Evolutionary conservation across 148 eudicot genomes (phyloP), one percentile per base, ranked within the genome.

Genomic region (Pharnaceum exiguum): DNA sequence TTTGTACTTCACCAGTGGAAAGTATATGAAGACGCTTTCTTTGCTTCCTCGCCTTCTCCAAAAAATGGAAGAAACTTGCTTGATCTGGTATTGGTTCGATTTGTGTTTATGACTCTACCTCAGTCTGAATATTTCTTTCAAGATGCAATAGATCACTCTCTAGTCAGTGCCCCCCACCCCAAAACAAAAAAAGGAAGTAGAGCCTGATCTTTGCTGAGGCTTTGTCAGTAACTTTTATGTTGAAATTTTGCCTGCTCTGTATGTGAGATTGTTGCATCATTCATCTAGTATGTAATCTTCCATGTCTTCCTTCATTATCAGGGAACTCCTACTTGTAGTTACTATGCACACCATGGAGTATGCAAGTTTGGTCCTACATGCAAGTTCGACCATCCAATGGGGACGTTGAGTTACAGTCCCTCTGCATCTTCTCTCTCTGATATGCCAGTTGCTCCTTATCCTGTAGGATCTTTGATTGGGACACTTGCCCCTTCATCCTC

Each of bases 361-460:
- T 76, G 80, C 80, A 71, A 67, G 35, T 76, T 67, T 31, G 80
- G 80, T 18, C 62, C 73, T 0, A 69, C 76, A 37, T 76, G 80
- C 76, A 76, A 63, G 55, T 76, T 51, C 19, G 70, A 76, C 51
- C 80, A 76, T 23, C 80, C 80, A 32, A 55, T 76, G 90, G 77
- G 81, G 50, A 53, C 75, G 27, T 75, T 91, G 58, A 88, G 95
- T 71, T 91, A 88, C 80, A 85, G 94, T 31, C 90, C 98, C 10
- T 91, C 98, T 31, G 78, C 96, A 57, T 91, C 98, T 32, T 91
- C 94, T 36, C 94, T 88, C 15, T 74, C 98, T 58, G 98, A 91
- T 54, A 91, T 91, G 88, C 94, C 98, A 1, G 94, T 91, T 39
- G 90, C 88, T 63, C 98, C 98, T 49, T 91, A 87, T 32, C 96